Conservation (phyloP, 306 rosid species). For the Glycine tomentella region DNA sequence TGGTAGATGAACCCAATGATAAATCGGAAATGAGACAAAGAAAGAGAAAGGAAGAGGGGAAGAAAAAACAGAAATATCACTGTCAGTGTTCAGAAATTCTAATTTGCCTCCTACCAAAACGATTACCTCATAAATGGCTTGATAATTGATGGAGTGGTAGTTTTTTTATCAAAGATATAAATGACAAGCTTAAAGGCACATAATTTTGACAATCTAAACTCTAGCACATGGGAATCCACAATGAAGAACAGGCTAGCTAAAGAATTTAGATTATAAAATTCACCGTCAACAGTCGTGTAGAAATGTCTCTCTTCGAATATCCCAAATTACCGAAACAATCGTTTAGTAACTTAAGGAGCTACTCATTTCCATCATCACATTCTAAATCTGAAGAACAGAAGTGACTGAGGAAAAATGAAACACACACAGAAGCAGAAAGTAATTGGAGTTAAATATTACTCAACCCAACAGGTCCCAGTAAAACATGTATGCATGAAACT, state of each 20-base stretch:
- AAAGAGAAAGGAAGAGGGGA: too few species aligned
- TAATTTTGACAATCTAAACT: slow-evolving; percentile 23
- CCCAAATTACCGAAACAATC: slow-evolving; percentile 6
- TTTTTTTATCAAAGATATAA: slow-evolving; percentile 8
- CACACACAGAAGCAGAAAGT: neutral
- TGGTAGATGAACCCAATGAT: too few species aligned
- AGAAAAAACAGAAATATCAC: neutral
- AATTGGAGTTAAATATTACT: slow-evolving; percentile 24
- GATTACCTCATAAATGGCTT: neutral
- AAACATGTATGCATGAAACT: slow-evolving; percentile 15
- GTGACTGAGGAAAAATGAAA: slow-evolving; percentile 3
- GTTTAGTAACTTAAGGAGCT: slow-evolving; percentile 13
- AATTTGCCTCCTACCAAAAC: neutral
- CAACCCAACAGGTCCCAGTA: slow-evolving; percentile 6
- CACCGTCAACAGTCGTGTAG: neutral
- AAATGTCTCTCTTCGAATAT: neutral
- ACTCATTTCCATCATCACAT: slow-evolving; percentile 5
- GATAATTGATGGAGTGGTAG: neutral
- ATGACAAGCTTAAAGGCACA: neutral
- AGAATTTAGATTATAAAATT: slow-evolving; percentile 14
- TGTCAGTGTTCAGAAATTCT: slow-evolving; percentile 2
- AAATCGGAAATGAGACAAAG: too few species aligned
- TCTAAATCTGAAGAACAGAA: slow-evolving; percentile 10
- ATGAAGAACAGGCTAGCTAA: slow-evolving; percentile 5
- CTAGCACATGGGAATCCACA: slow-evolving; percentile 12